Evolutionary conservation across 148 eudicot genomes (phyloP), one percentile per base, ranked within the genome.

Genomic region (Rhododendron griersonianum): DNA sequence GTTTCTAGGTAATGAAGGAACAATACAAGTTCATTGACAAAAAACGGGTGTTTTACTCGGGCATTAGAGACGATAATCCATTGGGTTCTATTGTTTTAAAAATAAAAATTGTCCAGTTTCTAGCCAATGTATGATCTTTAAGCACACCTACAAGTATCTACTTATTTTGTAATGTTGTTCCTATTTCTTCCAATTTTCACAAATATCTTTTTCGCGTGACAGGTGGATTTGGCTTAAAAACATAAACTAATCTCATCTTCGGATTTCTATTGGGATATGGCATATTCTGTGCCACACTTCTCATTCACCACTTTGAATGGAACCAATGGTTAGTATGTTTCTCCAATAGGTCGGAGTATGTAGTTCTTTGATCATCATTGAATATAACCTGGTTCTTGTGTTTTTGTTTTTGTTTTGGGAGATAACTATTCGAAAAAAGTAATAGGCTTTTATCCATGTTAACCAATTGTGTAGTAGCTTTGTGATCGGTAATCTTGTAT

Each of bases 201-300:
- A 14, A 59, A 50, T 48, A 30, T 11, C 48, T 45, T 7, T 57
- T 82, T 21, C 11, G 7, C 69, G 7, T 5, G 37, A 84, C 88
- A 91, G 92, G 83, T 87, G 75, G 87, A 84, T 33, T 9, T n/a
- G 13, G 81, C 11, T n/a, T 51, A 13, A 57, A 90, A 85, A 65
- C 69, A 86, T 59, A 74, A 81, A 55, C 67, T 47, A 55, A 77
- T 88, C 11, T 71, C 74, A 41, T 84, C 89, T 6, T 81, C 76
- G 55, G 91, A 92, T 41, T 55, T 87, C n/a, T 92, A 88, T 50
- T 89, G 84, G 87, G 92, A 92, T 73, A 88, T 89, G 91, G 37
- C 37, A 35, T 35, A 35, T 35, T 35, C 2, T 1, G 37, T 35
- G 37, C 37, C 37, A 35, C 37, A 35, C 3, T 35, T 35, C 1